phyloP scores from a whole-genome alignment of 75 land plant species.

The Selaginella moellendorffii region DNA sequence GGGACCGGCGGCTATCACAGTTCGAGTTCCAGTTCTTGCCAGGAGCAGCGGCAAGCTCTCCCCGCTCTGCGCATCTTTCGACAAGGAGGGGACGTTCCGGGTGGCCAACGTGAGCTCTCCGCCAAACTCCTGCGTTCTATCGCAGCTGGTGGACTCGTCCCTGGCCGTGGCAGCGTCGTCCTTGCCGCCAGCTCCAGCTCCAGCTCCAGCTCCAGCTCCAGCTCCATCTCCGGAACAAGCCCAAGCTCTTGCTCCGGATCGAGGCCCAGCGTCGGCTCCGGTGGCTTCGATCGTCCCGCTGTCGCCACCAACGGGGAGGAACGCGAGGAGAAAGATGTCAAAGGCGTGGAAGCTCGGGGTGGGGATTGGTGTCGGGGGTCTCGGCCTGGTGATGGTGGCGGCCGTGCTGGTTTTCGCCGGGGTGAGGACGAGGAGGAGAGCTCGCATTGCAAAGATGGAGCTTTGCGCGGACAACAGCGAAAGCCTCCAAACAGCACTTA shows the following conservation, averaged over 20 bases:
- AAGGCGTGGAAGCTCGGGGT: conserved; percentile 33
- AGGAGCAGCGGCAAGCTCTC: not conserved
- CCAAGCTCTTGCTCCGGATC: not conserved
- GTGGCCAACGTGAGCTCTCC: conserved; percentile 22
- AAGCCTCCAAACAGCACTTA: conserved; percentile 31
- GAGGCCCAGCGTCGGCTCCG: not conserved
- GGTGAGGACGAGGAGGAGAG: conserved; percentile 12
- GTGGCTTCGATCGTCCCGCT: not conserved
- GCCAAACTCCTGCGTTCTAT: conserved; percentile 33
- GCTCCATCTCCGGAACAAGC: conserved; percentile 12
- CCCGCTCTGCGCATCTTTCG: conserved; percentile 45
- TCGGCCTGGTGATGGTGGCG: conserved; percentile 25
- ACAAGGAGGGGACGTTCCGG: conserved; percentile 29
- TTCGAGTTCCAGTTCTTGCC: not conserved
- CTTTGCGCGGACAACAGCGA: conserved; percentile 41
- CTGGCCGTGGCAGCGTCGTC: conserved; percentile 14
- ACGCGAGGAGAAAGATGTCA: conserved; percentile 9
- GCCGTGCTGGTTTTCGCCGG: conserved; percentile 18
- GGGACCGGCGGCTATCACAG: not conserved
- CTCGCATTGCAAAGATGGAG: conserved; percentile 40
- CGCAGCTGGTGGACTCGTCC: conserved; percentile 50
- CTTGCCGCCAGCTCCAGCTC: conserved; percentile 25
- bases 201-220: conserved; percentile 20
- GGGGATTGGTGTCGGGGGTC: conserved; percentile 24
- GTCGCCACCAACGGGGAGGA: not conserved